Base-by-base conservation (phyloP, 441 rosid genomes). In the Erodium texanum region DNA sequence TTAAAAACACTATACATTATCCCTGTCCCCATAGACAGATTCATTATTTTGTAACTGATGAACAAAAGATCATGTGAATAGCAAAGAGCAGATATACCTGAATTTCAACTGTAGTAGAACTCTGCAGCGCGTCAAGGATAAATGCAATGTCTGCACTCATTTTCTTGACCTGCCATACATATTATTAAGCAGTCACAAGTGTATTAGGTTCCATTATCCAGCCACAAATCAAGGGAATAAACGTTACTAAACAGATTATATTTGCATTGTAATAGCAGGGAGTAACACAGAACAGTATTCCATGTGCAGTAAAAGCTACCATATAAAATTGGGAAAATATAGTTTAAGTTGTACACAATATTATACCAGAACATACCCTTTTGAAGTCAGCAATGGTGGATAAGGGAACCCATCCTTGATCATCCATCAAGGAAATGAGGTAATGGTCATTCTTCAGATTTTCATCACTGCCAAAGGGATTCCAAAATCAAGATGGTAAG, bases 391-490 rank as follows among this genome's bases (percentile, higher is more conserved):
- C 96, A 75, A 94, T 80, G 12, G 50, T 70, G 36, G 87, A 74
- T 50, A 82, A 79, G 19, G 90, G 85, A 82, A 88, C 98, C 97
- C 97, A 88, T 74, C 97, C 97, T 70, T 87, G 84, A 70, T 85
- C 82, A 81, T 94, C 97, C 99, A 94, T 89, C 80, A 86, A 83
- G 70, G 91, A 82, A 48, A 82, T 82, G 66, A 92, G 81, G 74
- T 81, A 92, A 67, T 71, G 77, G 66, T 92, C 99, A 22, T 71
- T 76, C 79, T 74, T 79, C 80, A 91, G 83, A 82, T 94, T 94
- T 70, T 85, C 96, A 81, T 89, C 91, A 74, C 99, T 94, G 86
- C 77, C 78, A 81, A 69, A 75, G 66, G 70, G 65, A 64, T 50
- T 64, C 29, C 52, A 48, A 14, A 68, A 67, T 69, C 18, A 75